Evolutionary conservation across 2,329 filamentous ascomycete genomes (phyloP).

Genomic region (Xylariomycetidae sp.): DNA sequence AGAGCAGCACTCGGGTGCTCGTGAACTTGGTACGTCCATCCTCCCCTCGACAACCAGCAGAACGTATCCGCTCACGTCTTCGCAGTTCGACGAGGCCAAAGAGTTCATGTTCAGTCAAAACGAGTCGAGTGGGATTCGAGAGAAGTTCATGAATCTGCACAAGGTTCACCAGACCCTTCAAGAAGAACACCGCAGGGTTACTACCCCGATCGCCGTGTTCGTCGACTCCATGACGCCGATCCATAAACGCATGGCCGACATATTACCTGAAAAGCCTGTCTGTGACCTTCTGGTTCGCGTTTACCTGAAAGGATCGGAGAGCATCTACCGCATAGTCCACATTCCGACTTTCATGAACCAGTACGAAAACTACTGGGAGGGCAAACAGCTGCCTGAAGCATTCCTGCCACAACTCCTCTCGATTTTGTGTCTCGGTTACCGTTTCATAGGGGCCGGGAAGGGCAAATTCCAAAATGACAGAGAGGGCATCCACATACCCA

Average conservation of each 20-base stretch:
- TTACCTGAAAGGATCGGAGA: constrained; percentile 46
- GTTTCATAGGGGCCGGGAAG: constrained; percentile 45
- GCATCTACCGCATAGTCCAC: constrained; percentile 48
- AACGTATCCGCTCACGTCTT: constrained; percentile 5
- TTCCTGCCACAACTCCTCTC: constrained; percentile 50
- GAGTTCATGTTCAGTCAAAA: constrained; percentile 40
- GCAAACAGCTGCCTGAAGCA: constrained; percentile 37
- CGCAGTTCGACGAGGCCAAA: constrained; percentile 48
- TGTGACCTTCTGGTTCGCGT: constrained; percentile 45
- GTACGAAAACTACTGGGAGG: constrained; percentile 47
- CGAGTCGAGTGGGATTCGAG: constrained; percentile 33
- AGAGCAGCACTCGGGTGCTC: constrained; percentile 46
- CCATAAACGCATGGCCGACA: constrained; percentile 51
- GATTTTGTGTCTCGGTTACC: constrained; percentile 46
- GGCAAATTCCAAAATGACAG: constrained; percentile 44
- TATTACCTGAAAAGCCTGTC: constrained; percentile 43
- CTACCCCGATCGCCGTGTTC: constrained; percentile 48
- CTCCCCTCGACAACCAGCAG: neutral
- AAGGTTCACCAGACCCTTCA: constrained; percentile 42
- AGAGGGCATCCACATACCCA: constrained; percentile 52
- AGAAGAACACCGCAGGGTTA: constrained; percentile 39
- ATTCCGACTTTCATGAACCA: constrained; percentile 44
- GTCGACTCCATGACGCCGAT: constrained; percentile 55
- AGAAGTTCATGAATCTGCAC: constrained; percentile 39
- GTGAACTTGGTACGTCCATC: constrained; percentile 42